Base-by-base conservation (phyloP, 2,329 filamentous ascomycete species). In the Xylariaceae sp. region DNA sequence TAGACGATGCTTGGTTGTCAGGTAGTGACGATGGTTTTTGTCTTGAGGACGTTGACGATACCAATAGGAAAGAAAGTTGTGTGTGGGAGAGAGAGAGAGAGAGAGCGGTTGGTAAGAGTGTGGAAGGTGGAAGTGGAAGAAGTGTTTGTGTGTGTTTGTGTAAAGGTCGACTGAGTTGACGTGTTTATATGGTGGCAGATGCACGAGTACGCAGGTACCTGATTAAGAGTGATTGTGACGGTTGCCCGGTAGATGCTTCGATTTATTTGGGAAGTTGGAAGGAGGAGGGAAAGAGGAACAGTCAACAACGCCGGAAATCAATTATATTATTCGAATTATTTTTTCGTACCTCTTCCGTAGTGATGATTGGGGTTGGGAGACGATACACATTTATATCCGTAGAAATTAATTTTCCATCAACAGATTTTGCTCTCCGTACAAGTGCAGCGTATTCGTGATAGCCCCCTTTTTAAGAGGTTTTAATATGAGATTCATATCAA, bases 1-100 rank as follows among this genome's bases (percentile, higher is more conserved):
- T 50, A 44, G 48, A 48, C 50, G 44, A 52, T 54, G 49, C 23
- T 52, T 49, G 18, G 16, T 44, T 50, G 10, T 16, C 5, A 14
- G 7, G 32, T 3, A 37, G 32, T 37, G 14, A 14, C 32, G 32
- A 37, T 37, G 32, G 32, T 12, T 12, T n/a, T 37, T 37, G 32
- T 10, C 14, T 37, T n/a, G n/a, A n/a, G n/a, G n/a, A n/a, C n/a
- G n/a, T n/a, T n/a, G n/a, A n/a, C n/a, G 32, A 37, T 37, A 3
- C 5, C 32, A 10, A 37, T 12, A 14, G 45, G 19, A 40, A 48
- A 29, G 29, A 40, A 21, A 21, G 32, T 12, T 12, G 32, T 37
- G 32, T 37, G 32, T 37, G 32, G 32, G 32, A 12, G 29, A 20
- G 32, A 23, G 45, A 21, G 20, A 4, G 18, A 19, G 20, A 32